Evolutionary conservation across 2,329 filamentous ascomycete species (phyloP).

Genomic region (Mycosphaerella sp.): DNA sequence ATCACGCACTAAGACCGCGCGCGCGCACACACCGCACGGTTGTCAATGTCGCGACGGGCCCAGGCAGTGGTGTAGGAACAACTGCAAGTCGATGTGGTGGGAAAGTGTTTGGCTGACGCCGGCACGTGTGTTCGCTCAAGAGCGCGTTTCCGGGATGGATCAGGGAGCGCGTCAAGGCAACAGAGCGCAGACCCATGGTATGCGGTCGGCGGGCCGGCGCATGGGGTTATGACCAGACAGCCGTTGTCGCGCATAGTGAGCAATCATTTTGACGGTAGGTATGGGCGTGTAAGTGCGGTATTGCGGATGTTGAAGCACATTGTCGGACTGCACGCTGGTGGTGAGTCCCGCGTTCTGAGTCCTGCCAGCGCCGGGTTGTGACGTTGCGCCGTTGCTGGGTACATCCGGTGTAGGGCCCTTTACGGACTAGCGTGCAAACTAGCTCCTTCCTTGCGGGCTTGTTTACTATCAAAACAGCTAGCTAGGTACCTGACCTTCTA

Average conservation of each 20-base stretch:
- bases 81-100: neutral
- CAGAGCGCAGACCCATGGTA: neutral
- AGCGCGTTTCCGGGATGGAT: neutral
- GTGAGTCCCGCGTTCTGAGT: neutral
- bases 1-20: neutral
- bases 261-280: neutral
- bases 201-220: neutral
- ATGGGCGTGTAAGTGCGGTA: neutral
- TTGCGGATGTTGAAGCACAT: neutral
- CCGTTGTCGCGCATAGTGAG: neutral
- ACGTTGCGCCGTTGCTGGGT: neutral
- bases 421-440: neutral
- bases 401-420: neutral
- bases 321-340: neutral
- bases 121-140: neutral
- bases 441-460: neutral
- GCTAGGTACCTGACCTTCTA: neutral
- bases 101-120: too few relatives aligned
- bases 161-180: neutral
- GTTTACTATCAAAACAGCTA: neutral
- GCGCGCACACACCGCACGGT: conserved; percentile 8
- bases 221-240: neutral
- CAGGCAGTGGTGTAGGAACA: neutral
- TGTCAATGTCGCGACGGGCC: neutral
- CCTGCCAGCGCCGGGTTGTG: neutral